Conservation (phyloP, 2,329 filamentous ascomycete species). For the Westerdykella sp. region DNA sequence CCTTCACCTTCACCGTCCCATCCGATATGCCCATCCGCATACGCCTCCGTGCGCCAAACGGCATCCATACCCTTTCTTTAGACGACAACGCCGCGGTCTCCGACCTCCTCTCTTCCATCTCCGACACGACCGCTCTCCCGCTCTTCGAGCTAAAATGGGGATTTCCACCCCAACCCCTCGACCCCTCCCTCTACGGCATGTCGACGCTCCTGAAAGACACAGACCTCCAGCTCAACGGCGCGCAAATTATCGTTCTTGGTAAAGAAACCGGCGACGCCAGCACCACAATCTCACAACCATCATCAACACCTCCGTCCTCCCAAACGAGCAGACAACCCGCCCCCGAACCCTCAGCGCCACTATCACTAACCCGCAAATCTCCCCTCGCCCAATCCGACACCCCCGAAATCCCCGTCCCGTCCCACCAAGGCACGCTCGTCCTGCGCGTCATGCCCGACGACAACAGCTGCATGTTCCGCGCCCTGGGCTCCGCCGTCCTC, state of each 20-base stretch:
- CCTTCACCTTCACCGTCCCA: background rate
- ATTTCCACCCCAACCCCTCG: constrained; percentile 69
- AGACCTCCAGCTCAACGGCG: constrained; percentile 58
- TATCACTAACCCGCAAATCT: constrained; percentile 40
- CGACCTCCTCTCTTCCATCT: constrained; percentile 56
- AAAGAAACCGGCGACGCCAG: constrained; percentile 37
- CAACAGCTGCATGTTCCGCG: constrained; percentile 90
- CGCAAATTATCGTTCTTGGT: constrained; percentile 59
- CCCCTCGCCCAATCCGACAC: constrained; percentile 50
- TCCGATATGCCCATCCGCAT: constrained; percentile 56
- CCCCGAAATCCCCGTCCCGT: constrained; percentile 54
- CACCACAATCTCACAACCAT: constrained; percentile 8
- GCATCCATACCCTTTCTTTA: constrained; percentile 64
- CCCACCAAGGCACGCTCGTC: constrained; percentile 55
- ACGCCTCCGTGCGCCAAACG: constrained; percentile 67
- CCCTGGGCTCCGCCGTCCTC: constrained; percentile 74
- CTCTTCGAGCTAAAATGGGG: constrained; percentile 76
- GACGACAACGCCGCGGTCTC: constrained; percentile 61
- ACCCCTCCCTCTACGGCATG: constrained; percentile 50
- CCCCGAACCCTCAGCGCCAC: constrained; percentile 23
- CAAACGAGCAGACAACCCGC: constrained; percentile 1
- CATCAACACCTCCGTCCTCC: constrained; percentile 14
- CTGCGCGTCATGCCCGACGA: constrained; percentile 95
- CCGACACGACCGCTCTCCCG: constrained; percentile 56
- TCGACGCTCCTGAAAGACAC: constrained; percentile 49